Conservation (phyloP, 2,329 filamentous ascomycete genomes). For the Trichoderma afroharzianum region DNA sequence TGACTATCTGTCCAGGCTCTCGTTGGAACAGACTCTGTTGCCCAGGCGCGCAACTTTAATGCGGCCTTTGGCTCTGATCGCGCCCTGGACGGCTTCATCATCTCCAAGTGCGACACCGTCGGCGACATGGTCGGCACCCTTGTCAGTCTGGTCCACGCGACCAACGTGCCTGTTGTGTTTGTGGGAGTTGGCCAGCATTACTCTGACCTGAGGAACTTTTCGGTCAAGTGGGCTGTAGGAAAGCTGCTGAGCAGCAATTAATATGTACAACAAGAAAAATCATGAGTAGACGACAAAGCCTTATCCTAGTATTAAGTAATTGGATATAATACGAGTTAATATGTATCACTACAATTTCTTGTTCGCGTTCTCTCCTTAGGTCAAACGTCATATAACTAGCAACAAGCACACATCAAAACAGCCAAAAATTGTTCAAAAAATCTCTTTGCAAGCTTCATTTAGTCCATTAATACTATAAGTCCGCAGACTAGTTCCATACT, state of each 20-base stretch:
- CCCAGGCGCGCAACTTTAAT: conserved; percentile 95
- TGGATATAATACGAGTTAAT: conserved; percentile 11
- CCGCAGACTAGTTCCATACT: conserved; percentile 4
- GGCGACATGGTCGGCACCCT: conserved; percentile 98
- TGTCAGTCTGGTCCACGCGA: conserved; percentile 96
- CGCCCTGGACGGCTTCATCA: conserved; percentile 91
- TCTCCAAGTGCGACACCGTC: conserved; percentile 97
- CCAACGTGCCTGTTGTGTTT: conserved; percentile 92
- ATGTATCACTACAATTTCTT: background rate
- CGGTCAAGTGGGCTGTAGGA: conserved; percentile 66
- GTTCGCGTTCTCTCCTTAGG: background rate
- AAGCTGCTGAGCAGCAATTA: conserved; percentile 56
- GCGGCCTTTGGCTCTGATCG: conserved; percentile 79
- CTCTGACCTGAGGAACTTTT: conserved; percentile 64
- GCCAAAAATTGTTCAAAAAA: background rate
- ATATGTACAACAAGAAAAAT: conserved; percentile 16
- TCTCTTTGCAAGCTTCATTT: background rate
- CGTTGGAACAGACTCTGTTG: conserved; percentile 91
- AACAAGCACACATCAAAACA: background rate
- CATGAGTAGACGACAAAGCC: background rate
- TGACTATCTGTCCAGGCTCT: conserved; percentile 55
- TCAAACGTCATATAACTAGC: background rate
- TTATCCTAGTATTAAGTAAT: background rate
- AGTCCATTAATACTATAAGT: conserved; percentile 13
- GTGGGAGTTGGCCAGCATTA: conserved; percentile 72